A percentile compares a stretch with the other conserved stretches of the same genome.
Conservation (phyloP, 2,329 filamentous ascomycete species). For the Aspergillus ochraceus region DNA sequence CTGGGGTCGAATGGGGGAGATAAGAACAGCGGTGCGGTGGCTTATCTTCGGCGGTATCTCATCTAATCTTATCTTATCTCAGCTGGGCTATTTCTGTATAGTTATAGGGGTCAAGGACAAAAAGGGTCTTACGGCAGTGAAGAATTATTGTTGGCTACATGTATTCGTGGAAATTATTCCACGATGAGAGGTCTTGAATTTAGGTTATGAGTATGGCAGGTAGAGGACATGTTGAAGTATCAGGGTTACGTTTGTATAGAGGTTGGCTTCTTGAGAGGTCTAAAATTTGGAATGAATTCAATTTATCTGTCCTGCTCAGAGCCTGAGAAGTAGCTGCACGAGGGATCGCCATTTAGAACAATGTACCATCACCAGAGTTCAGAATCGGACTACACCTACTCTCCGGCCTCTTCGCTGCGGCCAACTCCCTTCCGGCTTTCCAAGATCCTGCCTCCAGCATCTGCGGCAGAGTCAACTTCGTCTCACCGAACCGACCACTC, state of each 20-base stretch:
- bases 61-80: slow-evolving; percentile 4
- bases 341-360: slow-evolving; percentile 29
- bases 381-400: slow-evolving; percentile 40
- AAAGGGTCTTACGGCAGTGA: neutral
- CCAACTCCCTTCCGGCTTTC: slow-evolving; percentile 47
- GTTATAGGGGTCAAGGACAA: no score
- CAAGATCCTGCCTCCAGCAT: slow-evolving; percentile 56
- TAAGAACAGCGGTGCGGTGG: neutral
- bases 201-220: no score
- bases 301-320: no score
- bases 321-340: no score
- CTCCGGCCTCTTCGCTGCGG: slow-evolving; percentile 32
- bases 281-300: no score
- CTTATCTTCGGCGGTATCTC: neutral
- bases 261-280: no score
- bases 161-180: no score
- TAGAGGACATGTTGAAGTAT: no score
- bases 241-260: no score
- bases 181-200: no score
- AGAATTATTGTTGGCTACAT: no score
- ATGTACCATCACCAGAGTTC: slow-evolving; percentile 41
- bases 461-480: slow-evolving; percentile 48
- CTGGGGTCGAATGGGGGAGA: neutral
- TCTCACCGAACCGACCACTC: slow-evolving; percentile 34
- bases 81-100: neutral